These are phyloP conservation scores for Sporisorium reilianum DNA, from an alignment of 1,284 basidiomycete genomes.

Conservation along the genomic window DNA sequence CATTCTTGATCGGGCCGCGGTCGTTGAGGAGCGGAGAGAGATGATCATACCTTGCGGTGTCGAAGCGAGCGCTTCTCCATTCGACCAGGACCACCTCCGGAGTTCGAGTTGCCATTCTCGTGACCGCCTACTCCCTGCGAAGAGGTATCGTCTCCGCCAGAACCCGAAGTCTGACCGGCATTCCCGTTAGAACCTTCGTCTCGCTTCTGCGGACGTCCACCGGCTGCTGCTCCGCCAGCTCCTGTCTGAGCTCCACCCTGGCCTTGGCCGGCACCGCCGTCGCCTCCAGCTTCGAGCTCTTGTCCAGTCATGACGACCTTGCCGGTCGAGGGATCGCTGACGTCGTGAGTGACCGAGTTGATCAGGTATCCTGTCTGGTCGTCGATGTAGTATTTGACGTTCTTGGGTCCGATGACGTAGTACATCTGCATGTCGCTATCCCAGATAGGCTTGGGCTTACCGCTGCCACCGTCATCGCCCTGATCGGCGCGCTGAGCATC, in stretches of 20 bases:
- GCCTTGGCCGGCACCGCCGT: conserved; percentile 3
- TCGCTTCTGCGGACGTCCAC: too few species aligned
- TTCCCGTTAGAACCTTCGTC: too few species aligned
- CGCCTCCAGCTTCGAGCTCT: background rate
- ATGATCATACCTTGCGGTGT: conserved; percentile 43
- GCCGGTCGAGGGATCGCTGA: conserved; percentile 40
- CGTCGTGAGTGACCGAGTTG: conserved; percentile 24
- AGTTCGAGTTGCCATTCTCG: too few species aligned
- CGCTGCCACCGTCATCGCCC: background rate
- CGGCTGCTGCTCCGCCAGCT: too few species aligned
- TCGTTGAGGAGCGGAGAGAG: background rate
- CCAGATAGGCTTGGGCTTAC: background rate
- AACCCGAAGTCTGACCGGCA: too few species aligned
- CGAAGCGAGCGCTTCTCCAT: conserved; percentile 32
- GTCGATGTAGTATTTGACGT: conserved; percentile 33
- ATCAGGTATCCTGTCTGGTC: conserved; percentile 13
- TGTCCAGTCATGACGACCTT: conserved; percentile 13
- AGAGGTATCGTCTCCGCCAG: background rate
- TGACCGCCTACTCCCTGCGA: too few species aligned
- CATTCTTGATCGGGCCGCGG: background rate
- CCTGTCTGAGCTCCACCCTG: too few species aligned
- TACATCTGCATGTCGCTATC: background rate
- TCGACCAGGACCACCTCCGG: conserved; percentile 6
- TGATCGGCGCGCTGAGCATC: background rate
- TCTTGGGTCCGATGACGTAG: background rate